phyloP scores from a whole-genome alignment of 371 early-diverging fungal genomes.

The Rhizopus delemar region DNA sequence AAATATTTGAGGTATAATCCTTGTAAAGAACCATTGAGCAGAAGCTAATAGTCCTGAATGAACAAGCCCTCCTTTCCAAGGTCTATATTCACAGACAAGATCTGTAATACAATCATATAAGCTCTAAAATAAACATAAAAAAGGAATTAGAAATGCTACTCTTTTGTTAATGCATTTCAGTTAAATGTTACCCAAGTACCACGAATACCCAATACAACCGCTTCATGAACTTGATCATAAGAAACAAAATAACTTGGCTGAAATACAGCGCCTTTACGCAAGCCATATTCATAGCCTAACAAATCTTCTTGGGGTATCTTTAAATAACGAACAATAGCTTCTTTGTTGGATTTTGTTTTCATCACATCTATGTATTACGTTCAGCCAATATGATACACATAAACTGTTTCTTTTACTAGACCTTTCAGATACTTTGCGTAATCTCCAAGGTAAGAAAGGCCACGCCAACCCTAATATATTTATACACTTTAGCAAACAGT shows the following conservation, averaged over 20 bases:
- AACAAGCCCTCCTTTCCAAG: slow-evolving; percentile 83
- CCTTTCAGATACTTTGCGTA: slow-evolving; percentile 53
- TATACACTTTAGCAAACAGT: background rate
- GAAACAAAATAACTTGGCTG: slow-evolving; percentile 82
- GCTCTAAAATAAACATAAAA: slow-evolving; percentile 9
- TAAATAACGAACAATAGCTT: slow-evolving; percentile 70
- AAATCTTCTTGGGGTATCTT: slow-evolving; percentile 69
- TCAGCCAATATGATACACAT: too few relatives aligned
- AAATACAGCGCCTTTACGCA: slow-evolving; percentile 68
- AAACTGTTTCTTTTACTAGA: background rate
- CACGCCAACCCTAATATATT: slow-evolving; percentile 47
- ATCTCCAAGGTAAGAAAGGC: slow-evolving; percentile 49
- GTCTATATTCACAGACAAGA: slow-evolving; percentile 79
- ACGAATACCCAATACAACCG: slow-evolving; percentile 77
- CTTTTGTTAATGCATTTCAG: slow-evolving; percentile 46
- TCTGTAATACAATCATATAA: slow-evolving; percentile 49
- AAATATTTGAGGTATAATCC: slow-evolving; percentile 70
- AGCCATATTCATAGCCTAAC: slow-evolving; percentile 75
- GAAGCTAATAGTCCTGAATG: slow-evolving; percentile 81
- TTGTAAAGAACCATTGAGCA: slow-evolving; percentile 74
- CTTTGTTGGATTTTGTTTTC: slow-evolving; percentile 65
- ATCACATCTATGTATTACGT: slow-evolving; percentile 56
- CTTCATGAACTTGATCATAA: slow-evolving; percentile 63
- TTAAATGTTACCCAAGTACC: slow-evolving; percentile 73
- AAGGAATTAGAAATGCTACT: slow-evolving; percentile 69